Base-by-base conservation (phyloP, 1,284 basidiomycete genomes). In the Cerioporus squamosus region DNA sequence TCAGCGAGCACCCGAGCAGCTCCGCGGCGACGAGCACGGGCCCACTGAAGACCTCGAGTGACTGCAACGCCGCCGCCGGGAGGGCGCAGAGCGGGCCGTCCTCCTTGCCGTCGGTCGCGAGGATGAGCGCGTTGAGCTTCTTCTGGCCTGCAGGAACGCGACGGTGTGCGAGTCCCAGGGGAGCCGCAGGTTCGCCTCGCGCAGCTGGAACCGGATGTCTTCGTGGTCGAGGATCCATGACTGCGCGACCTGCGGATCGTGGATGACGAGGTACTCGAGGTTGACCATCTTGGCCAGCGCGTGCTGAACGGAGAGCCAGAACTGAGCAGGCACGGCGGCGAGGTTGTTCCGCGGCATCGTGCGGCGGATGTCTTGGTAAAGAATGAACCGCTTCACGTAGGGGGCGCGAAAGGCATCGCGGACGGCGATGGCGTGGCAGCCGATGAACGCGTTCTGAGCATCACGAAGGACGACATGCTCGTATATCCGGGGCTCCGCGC, bases 401-500 rank as follows among this genome's bases (percentile, higher is more conserved):
- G 63, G 26, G 7, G 65, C 71, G 38, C 73, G 62, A 23, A 23
- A 33, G 22, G 60, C 65, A 29, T 66, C 59, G 36, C 59, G 57
- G 1, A 57, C 48, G 24, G 61, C 22, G 31, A 75, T 29, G 31
- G 70, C 53, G 22, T 61, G 60, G 56, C 66, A 71, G 26, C 59
- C 65, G 23, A 53, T 43, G 60, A 60, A 64, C 5, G 65, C 62
- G 15, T 49, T 20, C 9, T 59, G 29, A 3, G 63, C 61, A 46
- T 73, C 71, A 42, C 64, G 62, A 26, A 74, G 55, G 49, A 61
- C 36, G 39, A 74, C 40, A 4, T 44, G 38, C 14, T 62, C 55
- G 60, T 75, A 74, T 2, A 75, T 49, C 36, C 57, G 62, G 0
- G 64, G 53, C 45, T 74, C 73, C 7, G 72, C 69, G n/a, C 63